Conservation (phyloP, 2,329 filamentous ascomycete genomes). For the Hypoxylon sp. region DNA sequence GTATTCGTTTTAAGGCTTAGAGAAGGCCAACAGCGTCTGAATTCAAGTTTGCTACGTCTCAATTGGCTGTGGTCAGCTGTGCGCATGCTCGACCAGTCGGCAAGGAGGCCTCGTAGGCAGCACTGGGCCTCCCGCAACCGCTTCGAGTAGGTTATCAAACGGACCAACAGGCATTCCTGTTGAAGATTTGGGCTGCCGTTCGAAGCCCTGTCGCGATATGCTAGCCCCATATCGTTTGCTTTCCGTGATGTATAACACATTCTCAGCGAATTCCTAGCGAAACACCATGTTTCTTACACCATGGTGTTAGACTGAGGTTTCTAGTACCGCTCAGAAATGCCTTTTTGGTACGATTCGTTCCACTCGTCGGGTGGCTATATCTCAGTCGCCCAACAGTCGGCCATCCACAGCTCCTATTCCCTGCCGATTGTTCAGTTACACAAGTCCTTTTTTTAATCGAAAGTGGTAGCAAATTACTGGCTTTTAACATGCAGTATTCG, state of each 20-base stretch:
- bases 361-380: slow-evolving; percentile 3
- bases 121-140: slow-evolving; percentile 1
- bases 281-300: neutral
- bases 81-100: slow-evolving; percentile 14
- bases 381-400: slow-evolving; percentile 9
- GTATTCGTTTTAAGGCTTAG: slow-evolving; percentile 2
- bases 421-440: slow-evolving; percentile 21
- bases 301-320: slow-evolving; percentile 6
- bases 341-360: neutral
- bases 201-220: slow-evolving; percentile 9
- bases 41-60: neutral
- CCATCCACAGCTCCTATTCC: neutral
- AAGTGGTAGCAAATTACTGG: slow-evolving; percentile 13
- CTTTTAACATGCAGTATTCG: slow-evolving; percentile 1
- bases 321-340: neutral
- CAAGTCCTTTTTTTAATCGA: slow-evolving; percentile 8
- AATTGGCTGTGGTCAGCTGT: slow-evolving; percentile 21
- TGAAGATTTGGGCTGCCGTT: neutral
- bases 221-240: neutral
- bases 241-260: neutral
- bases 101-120: slow-evolving; percentile 33
- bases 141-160: slow-evolving; percentile 9
- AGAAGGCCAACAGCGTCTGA: slow-evolving; percentile 15
- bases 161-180: neutral
- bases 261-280: neutral